A percentile compares a stretch with the other conserved stretches of the same genome.
These are phyloP conservation scores for Allantophomopsis lycopodina DNA, from an alignment of 2,329 filamentous ascomycete species.

Conservation along the genomic window DNA sequence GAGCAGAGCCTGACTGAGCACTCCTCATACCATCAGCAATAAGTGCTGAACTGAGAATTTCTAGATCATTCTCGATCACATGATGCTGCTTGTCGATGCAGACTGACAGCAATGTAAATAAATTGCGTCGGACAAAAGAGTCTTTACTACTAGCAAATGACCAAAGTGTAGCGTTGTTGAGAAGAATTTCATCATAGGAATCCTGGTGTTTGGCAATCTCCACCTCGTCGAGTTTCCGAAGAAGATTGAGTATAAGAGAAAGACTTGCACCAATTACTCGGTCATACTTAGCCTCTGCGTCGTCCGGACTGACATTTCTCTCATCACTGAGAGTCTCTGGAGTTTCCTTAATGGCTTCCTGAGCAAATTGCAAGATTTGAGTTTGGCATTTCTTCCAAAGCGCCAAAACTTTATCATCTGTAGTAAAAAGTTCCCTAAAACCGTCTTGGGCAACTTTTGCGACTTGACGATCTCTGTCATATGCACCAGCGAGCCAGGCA, in stretches of 20 bases:
- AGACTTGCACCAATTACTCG: constrained; percentile 51
- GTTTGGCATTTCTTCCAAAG: constrained; percentile 75
- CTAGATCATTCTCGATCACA: constrained; percentile 32
- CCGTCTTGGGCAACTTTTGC: constrained; percentile 67
- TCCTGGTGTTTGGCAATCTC: constrained; percentile 47
- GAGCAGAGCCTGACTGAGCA: constrained; percentile 60
- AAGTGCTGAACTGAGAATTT: constrained; percentile 41
- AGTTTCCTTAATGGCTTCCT: constrained; percentile 69
- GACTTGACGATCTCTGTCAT: constrained; percentile 71
- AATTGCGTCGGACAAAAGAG: constrained; percentile 31
- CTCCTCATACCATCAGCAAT: constrained; percentile 61
- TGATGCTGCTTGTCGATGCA: constrained; percentile 32
- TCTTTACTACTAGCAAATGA: constrained; percentile 51
- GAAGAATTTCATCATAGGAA: constrained; percentile 53
- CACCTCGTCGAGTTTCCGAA: constrained; percentile 29
- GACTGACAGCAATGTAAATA: constrained; percentile 34
- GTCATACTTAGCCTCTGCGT: constrained; percentile 74
- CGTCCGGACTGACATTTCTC: constrained; percentile 68
- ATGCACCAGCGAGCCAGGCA: constrained; percentile 82
- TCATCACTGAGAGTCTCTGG: constrained; percentile 77
- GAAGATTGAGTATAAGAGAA: constrained; percentile 37
- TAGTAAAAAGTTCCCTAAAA: constrained; percentile 60
- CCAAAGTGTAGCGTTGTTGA: constrained; percentile 49
- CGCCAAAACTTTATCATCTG: constrained; percentile 61
- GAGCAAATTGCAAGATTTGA: constrained; percentile 71